phyloP scores from a whole-genome alignment of 169 alveolate species.

The Nephromyces sp. region DNA sequence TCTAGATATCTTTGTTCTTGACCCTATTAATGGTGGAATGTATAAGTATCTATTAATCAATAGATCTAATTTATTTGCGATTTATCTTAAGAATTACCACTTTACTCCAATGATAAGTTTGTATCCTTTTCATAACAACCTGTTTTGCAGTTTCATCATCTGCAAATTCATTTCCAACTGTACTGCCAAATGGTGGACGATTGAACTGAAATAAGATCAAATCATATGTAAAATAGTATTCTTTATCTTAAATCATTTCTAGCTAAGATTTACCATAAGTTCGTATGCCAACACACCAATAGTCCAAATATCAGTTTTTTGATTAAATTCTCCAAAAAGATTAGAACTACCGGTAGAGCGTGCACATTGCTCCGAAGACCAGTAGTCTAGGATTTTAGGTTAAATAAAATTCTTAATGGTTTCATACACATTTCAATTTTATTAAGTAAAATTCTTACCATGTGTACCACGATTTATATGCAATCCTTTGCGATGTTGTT shows the following conservation, averaged over 20 bases:
- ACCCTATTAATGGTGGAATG: neutral
- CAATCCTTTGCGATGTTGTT: slow-evolving; percentile 42
- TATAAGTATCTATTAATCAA: too few relatives aligned
- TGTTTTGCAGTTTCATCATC: neutral
- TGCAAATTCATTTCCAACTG: neutral
- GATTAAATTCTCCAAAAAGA: slow-evolving; percentile 38
- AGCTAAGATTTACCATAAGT: slow-evolving; percentile 30
- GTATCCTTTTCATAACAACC: neutral
- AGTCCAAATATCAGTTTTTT: slow-evolving; percentile 69
- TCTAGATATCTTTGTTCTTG: neutral
- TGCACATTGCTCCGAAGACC: neutral
- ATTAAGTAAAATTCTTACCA: too few relatives aligned
- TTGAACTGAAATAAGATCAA: neutral
- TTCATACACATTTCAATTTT: too few relatives aligned
- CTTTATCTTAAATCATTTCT: too few relatives aligned
- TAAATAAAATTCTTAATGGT: neutral
- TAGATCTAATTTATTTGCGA: too few relatives aligned
- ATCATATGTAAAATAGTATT: too few relatives aligned
- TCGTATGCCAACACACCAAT: slow-evolving; percentile 66
- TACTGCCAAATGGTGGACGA: neutral
- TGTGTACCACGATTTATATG: slow-evolving; percentile 41
- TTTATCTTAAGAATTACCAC: too few relatives aligned
- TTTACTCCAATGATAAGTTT: neutral
- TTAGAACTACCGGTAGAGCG: neutral
- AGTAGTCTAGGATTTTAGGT: neutral